These are phyloP conservation scores for Psilocybe azurescens DNA, from an alignment of 768 basidiomycete species.

Conservation along the genomic window DNA sequence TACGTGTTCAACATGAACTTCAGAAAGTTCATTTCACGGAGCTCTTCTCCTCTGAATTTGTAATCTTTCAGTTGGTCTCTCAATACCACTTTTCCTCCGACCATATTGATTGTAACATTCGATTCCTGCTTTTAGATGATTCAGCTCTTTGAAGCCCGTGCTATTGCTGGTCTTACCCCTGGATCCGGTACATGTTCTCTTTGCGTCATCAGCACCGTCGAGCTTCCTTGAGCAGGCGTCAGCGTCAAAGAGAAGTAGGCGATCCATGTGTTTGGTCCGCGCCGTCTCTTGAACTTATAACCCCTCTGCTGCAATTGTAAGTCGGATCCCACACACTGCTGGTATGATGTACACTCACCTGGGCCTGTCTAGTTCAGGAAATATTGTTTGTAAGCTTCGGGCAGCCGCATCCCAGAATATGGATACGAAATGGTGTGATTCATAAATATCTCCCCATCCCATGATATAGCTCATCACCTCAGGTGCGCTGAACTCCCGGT, in stretches of 20 bases:
- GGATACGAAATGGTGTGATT: constrained; percentile 39
- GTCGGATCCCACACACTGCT: too few relatives aligned
- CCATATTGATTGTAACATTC: neutral
- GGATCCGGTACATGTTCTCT: neutral
- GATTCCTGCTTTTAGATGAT: too few relatives aligned
- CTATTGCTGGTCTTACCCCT: neutral
- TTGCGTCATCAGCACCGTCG: too few relatives aligned
- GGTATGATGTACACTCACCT: constrained; percentile 13
- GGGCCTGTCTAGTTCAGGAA: neutral
- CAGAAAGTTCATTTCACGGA: constrained; percentile 24
- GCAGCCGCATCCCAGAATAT: constrained; percentile 36
- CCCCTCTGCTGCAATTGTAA: too few relatives aligned
- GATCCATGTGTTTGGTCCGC: too few relatives aligned
- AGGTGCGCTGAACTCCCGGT: constrained; percentile 43
- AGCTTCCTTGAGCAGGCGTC: too few relatives aligned
- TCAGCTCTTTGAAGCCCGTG: too few relatives aligned
- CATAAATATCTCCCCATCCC: constrained; percentile 44
- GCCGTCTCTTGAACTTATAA: too few relatives aligned
- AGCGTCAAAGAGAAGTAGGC: too few relatives aligned
- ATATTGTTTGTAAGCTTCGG: neutral
- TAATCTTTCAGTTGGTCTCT: neutral
- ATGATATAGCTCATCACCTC: constrained; percentile 45
- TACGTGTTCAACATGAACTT: constrained; percentile 27
- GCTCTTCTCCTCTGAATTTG: constrained; percentile 20
- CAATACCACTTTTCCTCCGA: neutral